Evolutionary conservation across 495 filamentous ascomycete genomes (phyloP), one percentile per base, ranked within the genome.

Genomic region (Aspergillus campestris): DNA sequence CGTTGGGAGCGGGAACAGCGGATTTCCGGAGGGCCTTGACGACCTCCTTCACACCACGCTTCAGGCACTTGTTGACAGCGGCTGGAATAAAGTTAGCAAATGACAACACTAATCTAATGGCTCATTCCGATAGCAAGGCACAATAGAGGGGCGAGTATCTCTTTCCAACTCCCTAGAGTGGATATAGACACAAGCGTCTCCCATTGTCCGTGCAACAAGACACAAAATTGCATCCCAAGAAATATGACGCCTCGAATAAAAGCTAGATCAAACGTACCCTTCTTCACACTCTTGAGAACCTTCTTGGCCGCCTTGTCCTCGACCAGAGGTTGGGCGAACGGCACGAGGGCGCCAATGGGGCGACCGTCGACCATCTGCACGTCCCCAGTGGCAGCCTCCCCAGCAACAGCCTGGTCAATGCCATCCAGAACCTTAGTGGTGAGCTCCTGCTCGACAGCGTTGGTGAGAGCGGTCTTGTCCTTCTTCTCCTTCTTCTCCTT

Each of bases 21-120:
- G 85, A 86, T 71, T 95, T 95, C 66, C 90, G 86, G 56, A 99
- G 83, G 14, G 88, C 79, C 74, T 99, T 99, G 70, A 95, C 87
- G 61, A 92, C 88, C 71, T 99, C 92, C 70, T 97, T 97, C 34
- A 97, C 91, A 67, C 92, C 92, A 58, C 94, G 90, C 70, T 91
- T 89, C 66, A 99, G 84, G 47, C 84, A 81, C 70, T 89, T 92
- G 70, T 86, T 78, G 69, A 94, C 95, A 48, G 89, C 87, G 41
- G 88, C 91, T 97, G 39, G 34, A 34, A 37, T 42, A 31, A 41
- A 42, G 32, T n/a, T 13, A 42, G 28, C 10, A 34, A 43, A 44
- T 60, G 53, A 61, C 63, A 36, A 55, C 33, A 46, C 14, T 34
- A 27, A 40, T 28, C n/a, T 29, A 10, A 34, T 14, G 11, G 39